Base-by-base conservation (phyloP, 2,329 filamentous ascomycete genomes). In the Xylariaceae sp. region DNA sequence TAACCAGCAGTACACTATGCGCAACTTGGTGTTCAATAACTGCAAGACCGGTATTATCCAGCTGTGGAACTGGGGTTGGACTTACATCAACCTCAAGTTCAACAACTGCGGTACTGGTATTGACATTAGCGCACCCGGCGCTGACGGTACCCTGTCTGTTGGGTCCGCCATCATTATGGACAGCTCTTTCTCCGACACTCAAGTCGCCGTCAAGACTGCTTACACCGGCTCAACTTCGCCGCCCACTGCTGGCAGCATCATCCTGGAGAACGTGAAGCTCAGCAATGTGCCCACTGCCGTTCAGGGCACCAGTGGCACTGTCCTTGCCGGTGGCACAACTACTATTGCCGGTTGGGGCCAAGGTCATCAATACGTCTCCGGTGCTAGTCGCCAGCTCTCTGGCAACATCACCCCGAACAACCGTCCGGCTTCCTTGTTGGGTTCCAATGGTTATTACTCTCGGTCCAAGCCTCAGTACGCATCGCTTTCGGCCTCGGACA, bases 1-100 rank as follows among this genome's bases (percentile, higher is more conserved):
- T 15, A 87, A 88, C 70, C 78, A 89, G 58, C 87, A 90, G 69
- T 90, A 88, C 69, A 88, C 86, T 2, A 85, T 84, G 62, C 79
- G 84, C 49, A 87, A 88, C 71, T 65, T 89, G 54, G 81, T 78
- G 13, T 90, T 90, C 75, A 84, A 84, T 64, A 77, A 80, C 69
- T 85, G 84, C 72, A 78, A 83, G 63, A 89, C 85, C 6, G 82
- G 61, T 52, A 82, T 89, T 55, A 84, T 81, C 69, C 82, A 88
- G 73, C 82, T 87, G 64, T 90, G 88, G 88, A 82, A 88, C 73
- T 91, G 88, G 88, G 82, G 83, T 34, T 91, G 86, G 84, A 86
- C 82, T 5, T 84, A 88, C 73, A 84, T 85, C 66, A 82, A 80
- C 2, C 68, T 88, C 1, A 75, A 73, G 30, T 83, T 89, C 72